Evolutionary conservation across 805 yeast genomes (phyloP).

Genomic region (Cyberlindnera mycetangii): DNA sequence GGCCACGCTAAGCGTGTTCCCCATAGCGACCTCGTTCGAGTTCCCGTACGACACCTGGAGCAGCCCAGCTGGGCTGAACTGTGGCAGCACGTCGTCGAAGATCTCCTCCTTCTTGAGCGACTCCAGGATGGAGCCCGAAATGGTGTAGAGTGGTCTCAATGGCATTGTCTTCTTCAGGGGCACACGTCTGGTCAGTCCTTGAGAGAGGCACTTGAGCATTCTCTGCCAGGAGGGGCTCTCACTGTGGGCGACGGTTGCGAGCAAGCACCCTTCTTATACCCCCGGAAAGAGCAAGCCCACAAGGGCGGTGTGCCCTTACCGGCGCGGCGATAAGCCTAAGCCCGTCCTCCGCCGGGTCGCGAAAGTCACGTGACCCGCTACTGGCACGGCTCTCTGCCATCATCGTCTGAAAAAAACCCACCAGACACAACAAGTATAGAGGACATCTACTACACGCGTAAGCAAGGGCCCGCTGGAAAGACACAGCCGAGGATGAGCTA

Average conservation of each 20-base stretch:
- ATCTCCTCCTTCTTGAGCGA: slow-evolving; percentile 39
- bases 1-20: slow-evolving; percentile 62
- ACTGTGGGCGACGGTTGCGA: neutral
- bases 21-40: slow-evolving; percentile 66
- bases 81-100: slow-evolving; percentile 40
- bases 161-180: slow-evolving; percentile 18
- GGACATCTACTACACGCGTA: neutral
- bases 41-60: slow-evolving; percentile 63
- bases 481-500: slow-evolving; percentile 12
- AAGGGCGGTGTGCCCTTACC: too few species aligned
- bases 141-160: slow-evolving; percentile 26
- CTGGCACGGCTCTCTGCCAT: too few species aligned
- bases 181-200: neutral
- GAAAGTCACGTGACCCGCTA: too few species aligned
- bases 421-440: neutral
- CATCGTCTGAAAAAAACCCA: too few species aligned
- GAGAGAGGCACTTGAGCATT: slow-evolving; percentile 6
- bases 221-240: neutral
- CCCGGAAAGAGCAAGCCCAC: too few species aligned
- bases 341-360: too few species aligned
- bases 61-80: slow-evolving; percentile 33
- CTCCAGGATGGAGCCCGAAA: slow-evolving; percentile 32
- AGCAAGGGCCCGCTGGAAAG: neutral
- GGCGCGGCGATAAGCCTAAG: too few species aligned
- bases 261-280: neutral